phyloP scores from a whole-genome alignment of 1,284 basidiomycete species.

The Xerocomus minutiporus region DNA sequence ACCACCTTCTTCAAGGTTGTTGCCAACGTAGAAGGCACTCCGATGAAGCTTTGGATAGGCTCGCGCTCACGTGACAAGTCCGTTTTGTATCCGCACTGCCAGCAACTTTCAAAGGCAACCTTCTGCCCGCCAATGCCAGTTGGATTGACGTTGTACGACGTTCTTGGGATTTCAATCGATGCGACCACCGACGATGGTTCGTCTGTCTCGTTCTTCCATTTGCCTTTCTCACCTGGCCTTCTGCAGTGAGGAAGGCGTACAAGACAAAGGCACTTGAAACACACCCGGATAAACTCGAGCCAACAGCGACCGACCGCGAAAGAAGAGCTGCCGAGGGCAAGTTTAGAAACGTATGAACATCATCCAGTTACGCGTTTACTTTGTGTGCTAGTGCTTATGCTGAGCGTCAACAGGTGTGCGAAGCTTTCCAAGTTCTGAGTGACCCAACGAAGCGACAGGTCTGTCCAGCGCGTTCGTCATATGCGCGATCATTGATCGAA shows the following conservation, averaged over 20 bases:
- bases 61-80: constrained; percentile 15
- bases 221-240: neutral
- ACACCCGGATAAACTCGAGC: constrained; percentile 61
- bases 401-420: constrained; percentile 34
- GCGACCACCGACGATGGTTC: constrained; percentile 37
- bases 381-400: constrained; percentile 14
- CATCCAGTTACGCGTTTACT: constrained; percentile 23
- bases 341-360: constrained; percentile 41
- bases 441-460: constrained; percentile 59
- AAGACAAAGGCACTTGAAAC: constrained; percentile 57
- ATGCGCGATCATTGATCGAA: neutral
- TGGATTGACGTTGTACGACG: constrained; percentile 33
- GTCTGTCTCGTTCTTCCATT: constrained; percentile 12
- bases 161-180: constrained; percentile 29
- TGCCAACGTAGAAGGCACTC: too few relatives aligned
- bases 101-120: neutral
- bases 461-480: constrained; percentile 11
- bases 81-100: constrained; percentile 4
- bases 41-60: neutral
- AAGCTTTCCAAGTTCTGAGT: constrained; percentile 40
- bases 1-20: too few relatives aligned
- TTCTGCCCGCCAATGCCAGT: constrained; percentile 22
- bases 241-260: constrained; percentile 58
- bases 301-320: constrained; percentile 41
- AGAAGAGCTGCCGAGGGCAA: constrained; percentile 48